Evolutionary conservation across 768 basidiomycete genomes (phyloP), one percentile per base, ranked within the genome.

Genomic region (Lactifluus rugatus): DNA sequence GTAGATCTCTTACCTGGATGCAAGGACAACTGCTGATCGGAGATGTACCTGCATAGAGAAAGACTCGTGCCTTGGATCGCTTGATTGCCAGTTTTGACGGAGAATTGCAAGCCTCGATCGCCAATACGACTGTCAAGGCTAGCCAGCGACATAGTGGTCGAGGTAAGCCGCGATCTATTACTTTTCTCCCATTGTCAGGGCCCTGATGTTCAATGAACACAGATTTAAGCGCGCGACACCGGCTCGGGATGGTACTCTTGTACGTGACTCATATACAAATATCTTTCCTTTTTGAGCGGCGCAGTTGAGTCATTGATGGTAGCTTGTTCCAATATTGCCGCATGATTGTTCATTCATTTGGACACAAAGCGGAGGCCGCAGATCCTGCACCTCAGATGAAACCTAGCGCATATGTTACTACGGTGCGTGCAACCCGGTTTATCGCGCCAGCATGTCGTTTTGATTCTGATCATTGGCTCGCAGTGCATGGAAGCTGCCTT

Each of bases 311-410:
- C 11, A 25, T 45, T 16, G 28, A 31, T 31, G 6, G 19, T 9
- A 64, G 63, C 21, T 51, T 64, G 13, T 47, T 31, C 14, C 54
- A 63, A 17, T 64, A 64, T 17, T 59, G 63, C 48, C 61, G 61
- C 31, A 39, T 64, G 25, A 52, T 62, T 42, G 21, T 64, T 31
- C 54, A 63, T 48, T 63, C 56, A 13, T 62, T 56, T 47, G 61
- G 63, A 10, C 57, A 63, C 13, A 58, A 56, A 41, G 47, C 61
- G 34, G 61, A 58, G 34, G 13, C 23, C 5, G 39, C 16, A 1
- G 54, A 46, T 32, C 9, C 47, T 21, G 21, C 50, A 2, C 51
- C 60, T 25, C 17, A 51, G 21, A 17, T 52, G 25, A 48, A 32
- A 14, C 52, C 48, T 2, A 63, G 62, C 28, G 16, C 14, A 11